Conservation (phyloP, 352 stramenopile species). For the Globisporangium viniferum region DNA sequence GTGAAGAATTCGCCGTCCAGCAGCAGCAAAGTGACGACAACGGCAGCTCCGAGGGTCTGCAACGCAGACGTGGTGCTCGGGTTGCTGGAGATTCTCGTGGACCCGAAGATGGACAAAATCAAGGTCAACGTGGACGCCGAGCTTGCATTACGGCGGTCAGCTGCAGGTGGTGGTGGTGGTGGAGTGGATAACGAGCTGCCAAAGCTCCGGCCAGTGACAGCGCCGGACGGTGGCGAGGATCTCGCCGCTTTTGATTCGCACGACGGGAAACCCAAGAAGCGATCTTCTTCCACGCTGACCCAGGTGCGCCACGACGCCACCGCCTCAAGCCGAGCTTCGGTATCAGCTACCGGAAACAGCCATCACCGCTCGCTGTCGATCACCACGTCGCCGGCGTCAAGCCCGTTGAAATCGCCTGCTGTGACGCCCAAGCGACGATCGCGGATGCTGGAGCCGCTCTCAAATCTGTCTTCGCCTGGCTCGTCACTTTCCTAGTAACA, state of each 20-base stretch:
- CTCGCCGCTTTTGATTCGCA: neutral
- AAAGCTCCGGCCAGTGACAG: conserved; percentile 40
- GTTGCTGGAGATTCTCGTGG: conserved; percentile 43
- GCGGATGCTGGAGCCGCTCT: conserved; percentile 45
- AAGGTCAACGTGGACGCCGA: conserved; percentile 58
- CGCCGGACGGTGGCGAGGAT: conserved; percentile 22
- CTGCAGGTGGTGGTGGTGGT: conserved; percentile 9
- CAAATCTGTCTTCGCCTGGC: neutral
- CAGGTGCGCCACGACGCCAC: conserved; percentile 31
- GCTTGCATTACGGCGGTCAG: conserved; percentile 30
- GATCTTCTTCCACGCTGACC: conserved; percentile 29
- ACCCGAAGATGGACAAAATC: conserved; percentile 53
- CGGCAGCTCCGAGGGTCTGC: conserved; percentile 38
- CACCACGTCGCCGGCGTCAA: conserved; percentile 9
- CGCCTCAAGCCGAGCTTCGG: neutral
- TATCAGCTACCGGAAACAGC: neutral
- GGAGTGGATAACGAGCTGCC: conserved; percentile 31
- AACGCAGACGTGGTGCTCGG: conserved; percentile 59
- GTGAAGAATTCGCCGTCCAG: conserved; percentile 13
- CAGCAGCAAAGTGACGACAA: conserved; percentile 14
- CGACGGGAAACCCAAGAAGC: conserved; percentile 14
- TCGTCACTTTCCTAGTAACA: neutral
- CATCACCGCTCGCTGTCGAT: conserved; percentile 8
- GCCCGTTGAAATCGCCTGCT: conserved; percentile 37
- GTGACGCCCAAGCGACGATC: conserved; percentile 51